phyloP scores from a whole-genome alignment of 2,329 filamentous ascomycete species.

The Metarhizium rileyi region DNA sequence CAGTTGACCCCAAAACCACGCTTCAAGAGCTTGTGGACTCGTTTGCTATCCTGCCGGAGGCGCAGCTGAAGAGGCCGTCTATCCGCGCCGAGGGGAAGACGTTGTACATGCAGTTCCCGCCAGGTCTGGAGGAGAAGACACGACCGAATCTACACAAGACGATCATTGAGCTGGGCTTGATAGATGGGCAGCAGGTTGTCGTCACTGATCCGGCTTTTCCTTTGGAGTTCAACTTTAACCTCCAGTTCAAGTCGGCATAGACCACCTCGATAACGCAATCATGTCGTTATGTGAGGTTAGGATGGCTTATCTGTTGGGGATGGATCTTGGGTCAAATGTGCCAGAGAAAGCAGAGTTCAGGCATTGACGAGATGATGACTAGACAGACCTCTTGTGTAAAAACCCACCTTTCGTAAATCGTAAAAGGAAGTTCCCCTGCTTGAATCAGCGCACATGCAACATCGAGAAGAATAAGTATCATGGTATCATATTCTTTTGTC shows the following conservation, averaged over 20 bases:
- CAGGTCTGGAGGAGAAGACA: constrained; percentile 74
- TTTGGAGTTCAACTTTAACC: constrained; percentile 52
- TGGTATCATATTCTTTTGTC: constrained; percentile 24
- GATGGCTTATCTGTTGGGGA: neutral
- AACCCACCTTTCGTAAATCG: neutral
- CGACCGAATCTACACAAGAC: constrained; percentile 72
- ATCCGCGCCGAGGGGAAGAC: constrained; percentile 71
- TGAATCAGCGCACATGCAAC: neutral
- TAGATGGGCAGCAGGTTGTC: constrained; percentile 78
- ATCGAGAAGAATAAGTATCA: constrained; percentile 11
- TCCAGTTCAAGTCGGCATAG: constrained; percentile 33
- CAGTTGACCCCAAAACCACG: constrained; percentile 60
- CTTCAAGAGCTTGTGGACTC: constrained; percentile 79
- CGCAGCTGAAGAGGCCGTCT: constrained; percentile 89
- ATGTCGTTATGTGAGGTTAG: neutral
- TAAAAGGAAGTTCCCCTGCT: too few relatives aligned
- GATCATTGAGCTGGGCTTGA: constrained; percentile 60
- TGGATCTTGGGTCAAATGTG: neutral
- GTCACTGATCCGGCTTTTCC: constrained; percentile 87
- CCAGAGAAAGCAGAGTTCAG: neutral
- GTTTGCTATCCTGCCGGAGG: constrained; percentile 72
- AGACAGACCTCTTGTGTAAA: neutral
- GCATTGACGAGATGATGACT: neutral
- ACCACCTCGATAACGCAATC: neutral
- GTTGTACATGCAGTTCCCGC: constrained; percentile 80